Base-by-base conservation (phyloP, 2,329 filamentous ascomycete genomes). In the Colletotrichum karsti region DNA sequence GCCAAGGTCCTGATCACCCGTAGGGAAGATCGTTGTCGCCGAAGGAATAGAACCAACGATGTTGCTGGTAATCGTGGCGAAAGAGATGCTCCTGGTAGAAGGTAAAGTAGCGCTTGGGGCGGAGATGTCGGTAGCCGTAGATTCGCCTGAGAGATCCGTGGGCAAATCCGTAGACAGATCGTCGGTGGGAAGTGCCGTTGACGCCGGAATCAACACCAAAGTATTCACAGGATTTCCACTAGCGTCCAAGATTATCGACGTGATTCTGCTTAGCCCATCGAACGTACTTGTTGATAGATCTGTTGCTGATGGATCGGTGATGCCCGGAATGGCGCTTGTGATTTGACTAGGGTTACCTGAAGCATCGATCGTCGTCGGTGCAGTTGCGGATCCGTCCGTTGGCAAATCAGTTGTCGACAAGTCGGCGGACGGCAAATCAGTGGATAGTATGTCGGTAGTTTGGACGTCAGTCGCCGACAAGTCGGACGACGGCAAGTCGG, bases 21-120 rank as follows among this genome's bases (percentile, higher is more conserved):
- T 59, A 22, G 61, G 61, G 53, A 59, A 28, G 3, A 63, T 10
- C 3, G 61, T 63, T 5, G 61, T 63, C 3, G 18, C 18, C 12
- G 61, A 59, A 4, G 62, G 54, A 18, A 64, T n/a, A 24, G 28
- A 12, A 18, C 62, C 62, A 13, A 24, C 60, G 44, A 60, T 60
- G 13, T 28, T 37, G 18, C 55, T 59, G 3, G 62, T 64, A 35
- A 59, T 30, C 18, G 62, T 64, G 13, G 33, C 62, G 37, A 65
- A 60, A 12, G 62, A 65, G 46, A 65, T 37, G 33, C 35, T 53
- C 26, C 62, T 30, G 26, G 55, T 51, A 12, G 55, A 7, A 5
- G 28, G 30, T 20, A 12, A 20, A 12, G 28, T 13, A n/a, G n/a
- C 24, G 22, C 28, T 35, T 9, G 56, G 44, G 7, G 51, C 44